These are phyloP conservation scores for Mrakia frigida DNA, from an alignment of 768 basidiomycete species.

Conservation along the genomic window DNA sequence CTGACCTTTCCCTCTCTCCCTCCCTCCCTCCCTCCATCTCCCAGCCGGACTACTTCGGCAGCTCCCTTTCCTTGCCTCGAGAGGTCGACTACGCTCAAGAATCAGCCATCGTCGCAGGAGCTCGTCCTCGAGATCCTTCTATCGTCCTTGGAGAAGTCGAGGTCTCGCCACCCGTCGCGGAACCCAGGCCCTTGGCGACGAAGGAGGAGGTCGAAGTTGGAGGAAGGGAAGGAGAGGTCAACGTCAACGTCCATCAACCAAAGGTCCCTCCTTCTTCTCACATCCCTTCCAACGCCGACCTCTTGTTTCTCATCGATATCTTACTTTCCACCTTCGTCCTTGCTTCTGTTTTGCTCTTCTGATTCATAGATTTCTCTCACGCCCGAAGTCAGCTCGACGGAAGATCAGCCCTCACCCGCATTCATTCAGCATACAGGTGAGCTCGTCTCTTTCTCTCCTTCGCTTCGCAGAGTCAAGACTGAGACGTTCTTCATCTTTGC, in stretches of 20 bases:
- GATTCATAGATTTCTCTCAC: not conserved
- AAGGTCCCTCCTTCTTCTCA: not conserved
- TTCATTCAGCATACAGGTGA: not conserved
- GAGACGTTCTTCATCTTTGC: not conserved
- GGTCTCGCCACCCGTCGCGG: not conserved
- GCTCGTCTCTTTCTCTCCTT: not conserved
- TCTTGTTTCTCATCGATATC: not conserved
- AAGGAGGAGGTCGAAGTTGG: conserved; percentile 1
- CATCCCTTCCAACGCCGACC: not conserved
- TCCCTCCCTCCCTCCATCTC: not conserved
- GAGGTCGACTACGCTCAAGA: not conserved
- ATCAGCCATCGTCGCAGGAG: not conserved
- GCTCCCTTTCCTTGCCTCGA: not conserved
- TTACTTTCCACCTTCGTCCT: not conserved
- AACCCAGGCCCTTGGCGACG: not conserved
- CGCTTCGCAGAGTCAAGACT: not conserved
- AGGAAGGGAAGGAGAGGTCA: not conserved
- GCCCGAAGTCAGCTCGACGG: no score
- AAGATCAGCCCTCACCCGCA: not conserved
- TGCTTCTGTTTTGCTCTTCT: conserved; percentile 1
- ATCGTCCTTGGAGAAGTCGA: not conserved
- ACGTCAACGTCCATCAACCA: not conserved
- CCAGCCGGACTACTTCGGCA: not conserved
- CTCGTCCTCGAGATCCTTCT: not conserved
- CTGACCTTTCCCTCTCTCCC: not conserved